Evolutionary conservation across 768 basidiomycete genomes (phyloP).

Genomic region (Filobasidium wieringae): DNA sequence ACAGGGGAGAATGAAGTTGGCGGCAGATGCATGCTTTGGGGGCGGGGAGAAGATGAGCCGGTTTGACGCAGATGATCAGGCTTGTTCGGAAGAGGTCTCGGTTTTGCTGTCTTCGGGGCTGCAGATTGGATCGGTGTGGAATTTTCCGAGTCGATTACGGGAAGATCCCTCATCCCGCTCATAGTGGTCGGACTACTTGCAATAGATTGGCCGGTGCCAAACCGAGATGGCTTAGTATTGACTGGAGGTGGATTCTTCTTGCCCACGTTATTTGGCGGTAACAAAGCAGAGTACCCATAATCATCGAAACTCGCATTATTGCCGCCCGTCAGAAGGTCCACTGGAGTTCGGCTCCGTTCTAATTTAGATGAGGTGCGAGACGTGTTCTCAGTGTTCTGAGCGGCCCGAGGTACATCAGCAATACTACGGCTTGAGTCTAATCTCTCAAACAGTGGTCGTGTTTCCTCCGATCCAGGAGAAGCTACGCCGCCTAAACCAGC

Average conservation of each 20-base stretch:
- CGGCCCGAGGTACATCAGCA: too few species aligned
- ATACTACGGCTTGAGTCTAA: too few species aligned
- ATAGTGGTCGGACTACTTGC: background rate
- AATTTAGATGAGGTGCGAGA: too few species aligned
- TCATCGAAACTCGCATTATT: conserved; percentile 4
- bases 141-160: background rate
- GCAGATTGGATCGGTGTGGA: background rate
- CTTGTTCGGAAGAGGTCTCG: background rate
- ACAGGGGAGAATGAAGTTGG: conserved; percentile 14
- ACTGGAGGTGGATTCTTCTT: conserved; percentile 2
- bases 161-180: too few species aligned
- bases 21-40: background rate
- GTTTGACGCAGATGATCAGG: background rate
- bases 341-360: conserved; percentile 13
- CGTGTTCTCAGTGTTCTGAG: too few species aligned
- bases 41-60: background rate
- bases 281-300: conserved; percentile 5
- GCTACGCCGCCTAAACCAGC: background rate
- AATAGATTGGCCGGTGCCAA: background rate
- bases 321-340: conserved; percentile 21
- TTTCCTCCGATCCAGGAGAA: background rate
- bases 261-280: background rate
- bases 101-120: conserved; percentile 9
- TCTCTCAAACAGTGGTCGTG: too few species aligned
- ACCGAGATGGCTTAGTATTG: background rate